Conservation (phyloP, 345 rosid species). For the Citrus trifoliata region DNA sequence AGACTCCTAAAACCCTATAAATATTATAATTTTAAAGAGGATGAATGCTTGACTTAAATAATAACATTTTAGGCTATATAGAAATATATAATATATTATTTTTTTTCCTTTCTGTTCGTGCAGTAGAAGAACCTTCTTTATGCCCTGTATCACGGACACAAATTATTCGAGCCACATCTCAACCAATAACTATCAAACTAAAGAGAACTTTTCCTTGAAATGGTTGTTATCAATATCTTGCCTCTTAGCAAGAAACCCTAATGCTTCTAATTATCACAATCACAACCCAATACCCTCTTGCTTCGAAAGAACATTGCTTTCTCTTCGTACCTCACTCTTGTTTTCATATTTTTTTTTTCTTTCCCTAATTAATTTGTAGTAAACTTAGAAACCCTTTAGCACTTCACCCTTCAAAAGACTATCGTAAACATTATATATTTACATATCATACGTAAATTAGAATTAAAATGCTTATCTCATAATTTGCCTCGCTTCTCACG, state of each 20-base stretch:
- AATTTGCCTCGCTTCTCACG: neutral
- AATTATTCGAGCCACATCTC: conserved; percentile 1
- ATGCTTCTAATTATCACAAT: conserved; percentile 14
- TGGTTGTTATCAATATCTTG: conserved; percentile 11
- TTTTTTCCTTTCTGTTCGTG: neutral
- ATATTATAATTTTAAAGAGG: neutral
- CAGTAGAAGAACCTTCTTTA: neutral
- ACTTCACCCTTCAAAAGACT: too few relatives aligned
- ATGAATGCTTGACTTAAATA: neutral
- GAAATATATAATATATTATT: neutral
- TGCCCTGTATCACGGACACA: conserved; percentile 14
- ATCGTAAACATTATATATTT: too few relatives aligned
- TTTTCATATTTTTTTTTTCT: neutral
- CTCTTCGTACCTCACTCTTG: neutral
- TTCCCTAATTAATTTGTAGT: neutral
- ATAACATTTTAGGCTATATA: neutral
- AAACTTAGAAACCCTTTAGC: neutral
- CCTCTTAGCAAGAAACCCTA: neutral
- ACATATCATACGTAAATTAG: neutral
- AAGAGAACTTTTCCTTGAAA: neutral
- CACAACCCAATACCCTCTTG: neutral
- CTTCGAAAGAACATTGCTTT: neutral
- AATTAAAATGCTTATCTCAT: neutral
- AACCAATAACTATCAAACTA: conserved; percentile 2
- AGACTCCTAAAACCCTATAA: neutral